Conservation (phyloP, 345 rosid species). For the Hirschfeldia incana region DNA sequence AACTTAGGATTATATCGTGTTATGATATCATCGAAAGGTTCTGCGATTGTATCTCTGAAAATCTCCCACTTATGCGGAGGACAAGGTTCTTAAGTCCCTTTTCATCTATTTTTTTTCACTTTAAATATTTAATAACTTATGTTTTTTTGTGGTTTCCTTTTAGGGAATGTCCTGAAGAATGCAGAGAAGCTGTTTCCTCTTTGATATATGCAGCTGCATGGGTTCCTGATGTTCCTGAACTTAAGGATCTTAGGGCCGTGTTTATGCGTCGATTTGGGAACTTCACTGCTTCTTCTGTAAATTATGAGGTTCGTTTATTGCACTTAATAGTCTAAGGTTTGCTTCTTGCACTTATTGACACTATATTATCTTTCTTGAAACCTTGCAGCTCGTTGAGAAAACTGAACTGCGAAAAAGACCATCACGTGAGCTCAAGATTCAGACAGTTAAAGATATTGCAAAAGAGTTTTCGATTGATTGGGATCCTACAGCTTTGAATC, state of each 20-base stretch:
- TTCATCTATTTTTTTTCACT: not conserved
- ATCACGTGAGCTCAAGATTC: constrained; percentile 60
- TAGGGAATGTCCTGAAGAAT: constrained; percentile 86
- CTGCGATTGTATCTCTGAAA: constrained; percentile 44
- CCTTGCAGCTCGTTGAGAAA: constrained; percentile 54
- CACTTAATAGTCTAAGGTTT: not conserved
- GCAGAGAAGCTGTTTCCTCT: constrained; percentile 77
- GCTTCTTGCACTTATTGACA: not conserved
- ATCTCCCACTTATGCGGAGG: constrained; percentile 59
- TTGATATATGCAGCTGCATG: constrained; percentile 80
- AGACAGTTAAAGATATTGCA: constrained; percentile 55
- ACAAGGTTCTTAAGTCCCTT: constrained; percentile 44
- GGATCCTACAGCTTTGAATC: constrained; percentile 63
- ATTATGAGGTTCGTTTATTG: constrained; percentile 52
- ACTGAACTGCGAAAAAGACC: constrained; percentile 37
- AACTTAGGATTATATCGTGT: constrained; percentile 56
- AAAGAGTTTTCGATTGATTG: constrained; percentile 60
- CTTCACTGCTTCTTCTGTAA: constrained; percentile 44
- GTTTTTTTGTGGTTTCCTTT: not conserved
- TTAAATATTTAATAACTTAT: not conserved
- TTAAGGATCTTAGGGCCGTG: constrained; percentile 57
- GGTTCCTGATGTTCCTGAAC: constrained; percentile 79
- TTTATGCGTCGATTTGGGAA: constrained; percentile 63
- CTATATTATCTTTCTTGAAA: not conserved
- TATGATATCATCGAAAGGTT: constrained; percentile 61